A percentile compares a stretch with the other conserved stretches of the same genome.
Evolutionary conservation across 306 rosid genomes (phyloP).

Genomic region (Sphenostylis stenocarpa): DNA sequence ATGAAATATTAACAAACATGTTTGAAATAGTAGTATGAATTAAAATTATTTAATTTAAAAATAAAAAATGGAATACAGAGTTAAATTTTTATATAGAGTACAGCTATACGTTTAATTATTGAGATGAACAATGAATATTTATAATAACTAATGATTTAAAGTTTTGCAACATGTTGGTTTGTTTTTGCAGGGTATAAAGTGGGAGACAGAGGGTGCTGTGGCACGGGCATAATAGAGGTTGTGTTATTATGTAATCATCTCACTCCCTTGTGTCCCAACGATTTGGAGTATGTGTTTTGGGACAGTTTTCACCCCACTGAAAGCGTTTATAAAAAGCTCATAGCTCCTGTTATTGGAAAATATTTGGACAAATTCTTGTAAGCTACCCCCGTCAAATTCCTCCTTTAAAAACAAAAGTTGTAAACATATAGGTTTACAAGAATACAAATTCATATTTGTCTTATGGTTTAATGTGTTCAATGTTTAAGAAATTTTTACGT

Average conservation of each 20-base stretch:
- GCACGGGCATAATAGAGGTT: slow-evolving; percentile 60
- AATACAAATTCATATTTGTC: not conserved
- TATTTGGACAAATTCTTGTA: slow-evolving; percentile 9
- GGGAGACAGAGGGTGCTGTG: slow-evolving; percentile 57
- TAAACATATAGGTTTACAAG: too few relatives aligned
- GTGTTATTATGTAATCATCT: slow-evolving; percentile 47
- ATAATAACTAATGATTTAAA: too few relatives aligned
- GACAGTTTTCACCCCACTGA: slow-evolving; percentile 75
- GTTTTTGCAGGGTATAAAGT: slow-evolving; percentile 38
- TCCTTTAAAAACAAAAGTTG: not conserved
- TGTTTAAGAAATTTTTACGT: not conserved
- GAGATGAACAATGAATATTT: too few relatives aligned
- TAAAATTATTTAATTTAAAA: too few relatives aligned
- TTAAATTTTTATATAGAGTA: too few relatives aligned
- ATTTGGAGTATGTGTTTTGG: slow-evolving; percentile 53
- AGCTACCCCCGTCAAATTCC: not conserved
- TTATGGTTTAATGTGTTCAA: not conserved
- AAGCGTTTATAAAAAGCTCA: slow-evolving; percentile 23
- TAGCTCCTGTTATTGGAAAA: slow-evolving; percentile 30
- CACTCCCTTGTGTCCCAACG: slow-evolving; percentile 37
- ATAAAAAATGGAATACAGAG: too few relatives aligned
- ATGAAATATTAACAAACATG: too few relatives aligned
- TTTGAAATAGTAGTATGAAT: too few relatives aligned
- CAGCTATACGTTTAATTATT: too few relatives aligned
- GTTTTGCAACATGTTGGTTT: too few relatives aligned